Evolutionary conservation across 1,139 yeast species (phyloP), one percentile per base, ranked within the genome.

Genomic region (Debaryomycetaceae sp.): DNA sequence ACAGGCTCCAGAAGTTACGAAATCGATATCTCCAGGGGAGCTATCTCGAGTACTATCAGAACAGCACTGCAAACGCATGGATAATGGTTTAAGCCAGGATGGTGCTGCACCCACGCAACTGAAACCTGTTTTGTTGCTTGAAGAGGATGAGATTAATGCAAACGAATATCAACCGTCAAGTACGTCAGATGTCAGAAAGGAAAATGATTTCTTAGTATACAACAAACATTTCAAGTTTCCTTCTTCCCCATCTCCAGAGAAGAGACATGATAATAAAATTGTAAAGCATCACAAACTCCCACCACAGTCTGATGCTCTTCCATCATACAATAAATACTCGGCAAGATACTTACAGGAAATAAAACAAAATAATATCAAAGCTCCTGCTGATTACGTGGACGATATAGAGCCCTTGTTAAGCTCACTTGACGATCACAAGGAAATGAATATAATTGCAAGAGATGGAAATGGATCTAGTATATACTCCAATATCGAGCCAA

Each of bases 171-270:
- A 49, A 47, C 26, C 39, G 35, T 28, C 37, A 43, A 38, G 31
- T 11, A 9, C 36, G 14, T n/a, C 18, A 5, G 17, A 31, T 5
- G 14, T 33, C 26, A 39, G 18, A 32, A 46, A 46, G 31, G 38
- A 34, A 1, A 45, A 44, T 29, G 47, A 41, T 32, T 66, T 72
- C 13, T 70, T 77, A 5, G 67, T 63, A 39, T 53, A 59, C 33
- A 57, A 58, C 40, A 67, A 59, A 35, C 59, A 70, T 13, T 77
- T 74, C 55, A 74, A 72, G 50, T 77, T 77, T 45, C 82, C 82
- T 1, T 72, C 75, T 5, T 60, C 69, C 3, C 67, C 69, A 5
- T 44, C 61, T 22, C 59, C 62, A 4, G 44, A 50, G 17, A 39
- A 45, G 29, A 33, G 33, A 30, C 35, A 42, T 39, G 33, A 35